Percentiles rank a stretch among this genome's conserved stretches.
These are phyloP conservation scores for Starmera stellimalicola DNA, from an alignment of 1,139 yeast genomes.

Conservation along the genomic window DNA sequence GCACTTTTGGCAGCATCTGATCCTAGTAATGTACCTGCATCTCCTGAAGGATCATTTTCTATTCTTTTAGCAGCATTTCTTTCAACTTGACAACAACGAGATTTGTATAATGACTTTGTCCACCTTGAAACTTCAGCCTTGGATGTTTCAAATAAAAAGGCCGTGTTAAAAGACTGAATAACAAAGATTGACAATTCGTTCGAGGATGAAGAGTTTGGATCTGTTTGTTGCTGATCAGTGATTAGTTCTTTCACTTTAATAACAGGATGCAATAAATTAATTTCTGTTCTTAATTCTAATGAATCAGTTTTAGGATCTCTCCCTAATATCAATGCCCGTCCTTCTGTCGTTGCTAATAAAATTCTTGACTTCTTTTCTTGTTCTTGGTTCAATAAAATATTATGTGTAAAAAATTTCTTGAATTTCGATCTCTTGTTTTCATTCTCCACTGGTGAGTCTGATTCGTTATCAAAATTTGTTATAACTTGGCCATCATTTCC, in stretches of 20 bases:
- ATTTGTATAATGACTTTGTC: slow-evolving; percentile 45
- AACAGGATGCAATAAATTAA: slow-evolving; percentile 37
- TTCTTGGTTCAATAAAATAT: slow-evolving; percentile 7
- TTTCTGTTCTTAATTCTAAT: slow-evolving; percentile 37
- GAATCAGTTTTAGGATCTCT: slow-evolving; percentile 21
- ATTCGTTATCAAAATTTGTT: slow-evolving; percentile 9
- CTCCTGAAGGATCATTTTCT: slow-evolving; percentile 23
- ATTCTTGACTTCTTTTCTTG: slow-evolving; percentile 27
- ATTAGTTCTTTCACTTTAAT: slow-evolving; percentile 43
- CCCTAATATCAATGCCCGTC: slow-evolving; percentile 43
- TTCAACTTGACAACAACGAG: slow-evolving; percentile 40
- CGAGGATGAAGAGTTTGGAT: slow-evolving; percentile 21
- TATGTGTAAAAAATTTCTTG: slow-evolving; percentile 22
- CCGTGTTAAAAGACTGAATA: slow-evolving; percentile 35
- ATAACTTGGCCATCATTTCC: slow-evolving; percentile 16
- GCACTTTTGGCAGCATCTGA: slow-evolving; percentile 25
- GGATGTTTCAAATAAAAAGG: slow-evolving; percentile 51
- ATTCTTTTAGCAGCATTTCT: slow-evolving; percentile 22
- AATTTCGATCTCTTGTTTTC: slow-evolving; percentile 15
- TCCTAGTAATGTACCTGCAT: slow-evolving; percentile 21
- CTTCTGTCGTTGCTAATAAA: slow-evolving; percentile 44
- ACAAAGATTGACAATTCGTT: slow-evolving; percentile 37
- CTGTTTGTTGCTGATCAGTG: slow-evolving; percentile 21
- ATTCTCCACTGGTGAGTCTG: slow-evolving; percentile 14
- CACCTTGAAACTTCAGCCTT: slow-evolving; percentile 42